phyloP scores from a whole-genome alignment of 495 filamentous ascomycete genomes.

The Hyaloscypha variabilis region DNA sequence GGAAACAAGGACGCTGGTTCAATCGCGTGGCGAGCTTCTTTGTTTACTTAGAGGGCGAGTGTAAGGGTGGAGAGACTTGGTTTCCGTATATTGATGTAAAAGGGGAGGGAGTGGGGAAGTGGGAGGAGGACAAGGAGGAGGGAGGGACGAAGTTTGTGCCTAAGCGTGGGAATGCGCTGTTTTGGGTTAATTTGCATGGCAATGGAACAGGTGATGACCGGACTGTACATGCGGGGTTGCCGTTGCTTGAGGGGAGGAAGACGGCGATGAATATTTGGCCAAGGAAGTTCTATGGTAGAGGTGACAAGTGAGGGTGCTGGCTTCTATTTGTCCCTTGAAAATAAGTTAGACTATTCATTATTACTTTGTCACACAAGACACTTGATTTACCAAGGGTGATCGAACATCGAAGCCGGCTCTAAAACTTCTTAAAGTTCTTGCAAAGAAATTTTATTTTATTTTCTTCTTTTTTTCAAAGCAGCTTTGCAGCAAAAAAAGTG shows the following conservation, averaged over 20 bases:
- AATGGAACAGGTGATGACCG: slow-evolving; percentile 25
- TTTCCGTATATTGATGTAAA: slow-evolving; percentile 41
- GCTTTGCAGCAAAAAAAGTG: no score
- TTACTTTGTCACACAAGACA: no score
- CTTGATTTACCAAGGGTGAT: no score
- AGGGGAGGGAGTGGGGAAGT: slow-evolving; percentile 4
- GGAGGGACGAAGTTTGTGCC: slow-evolving; percentile 6
- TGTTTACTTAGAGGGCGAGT: slow-evolving; percentile 42
- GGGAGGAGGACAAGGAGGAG: slow-evolving; percentile 10
- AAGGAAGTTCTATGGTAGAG: slow-evolving; percentile 11
- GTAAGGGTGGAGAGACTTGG: slow-evolving; percentile 47
- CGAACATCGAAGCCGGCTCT: no score
- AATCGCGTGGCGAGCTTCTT: slow-evolving; percentile 53
- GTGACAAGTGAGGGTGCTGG: not conserved
- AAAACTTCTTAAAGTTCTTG: no score
- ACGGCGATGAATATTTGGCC: slow-evolving; percentile 23
- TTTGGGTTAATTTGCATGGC: slow-evolving; percentile 18
- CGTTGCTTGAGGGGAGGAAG: slow-evolving; percentile 11
- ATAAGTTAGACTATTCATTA: no score
- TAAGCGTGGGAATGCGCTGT: slow-evolving; percentile 16
- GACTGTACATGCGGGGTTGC: slow-evolving; percentile 18
- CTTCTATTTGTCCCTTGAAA: not conserved
- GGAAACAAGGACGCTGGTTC: slow-evolving; percentile 34
- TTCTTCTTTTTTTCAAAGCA: no score
- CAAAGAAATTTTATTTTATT: no score